phyloP scores from a whole-genome alignment of 805 yeast species.

The Yarrowia hollandica region DNA sequence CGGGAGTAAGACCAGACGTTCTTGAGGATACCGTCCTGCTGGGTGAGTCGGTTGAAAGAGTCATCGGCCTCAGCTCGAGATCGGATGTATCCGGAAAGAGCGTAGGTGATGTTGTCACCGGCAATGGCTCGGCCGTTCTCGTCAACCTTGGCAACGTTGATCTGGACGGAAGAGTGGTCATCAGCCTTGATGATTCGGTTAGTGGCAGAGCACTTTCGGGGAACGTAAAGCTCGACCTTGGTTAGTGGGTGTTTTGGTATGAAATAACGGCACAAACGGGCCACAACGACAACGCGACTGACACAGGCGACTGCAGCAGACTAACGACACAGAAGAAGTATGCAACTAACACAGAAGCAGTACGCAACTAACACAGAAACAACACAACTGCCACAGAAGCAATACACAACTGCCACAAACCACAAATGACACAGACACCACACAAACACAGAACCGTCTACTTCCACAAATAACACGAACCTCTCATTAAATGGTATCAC shows the following conservation, averaged over 20 bases:
- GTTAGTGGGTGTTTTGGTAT: slow-evolving; percentile 32
- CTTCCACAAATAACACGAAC: no score
- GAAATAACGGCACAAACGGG: no score
- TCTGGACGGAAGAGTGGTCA: slow-evolving; percentile 99
- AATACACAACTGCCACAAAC: no score
- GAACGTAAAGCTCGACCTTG: slow-evolving; percentile 99
- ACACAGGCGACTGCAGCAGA: no score
- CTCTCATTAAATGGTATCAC: no score
- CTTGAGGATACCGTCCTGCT: slow-evolving; percentile 96
- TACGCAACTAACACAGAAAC: no score
- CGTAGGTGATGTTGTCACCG: slow-evolving; percentile 90
- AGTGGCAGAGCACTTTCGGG: slow-evolving; percentile 99
- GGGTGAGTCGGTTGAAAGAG: slow-evolving; percentile 98
- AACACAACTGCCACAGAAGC: no score
- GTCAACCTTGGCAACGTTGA: slow-evolving; percentile 97
- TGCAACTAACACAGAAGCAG: no score
- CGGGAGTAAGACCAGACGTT: slow-evolving; percentile 51
- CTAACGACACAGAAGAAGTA: no score
- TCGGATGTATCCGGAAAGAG: slow-evolving; percentile 96
- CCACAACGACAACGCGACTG: no score
- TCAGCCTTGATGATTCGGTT: slow-evolving; percentile 99
- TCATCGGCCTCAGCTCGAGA: slow-evolving; percentile 99
- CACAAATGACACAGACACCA: no score
- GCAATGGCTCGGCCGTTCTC: slow-evolving; percentile 93
- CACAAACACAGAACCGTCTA: no score